A percentile compares a stretch with the other conserved stretches of the same genome.
Evolutionary conservation across 2,329 filamentous ascomycete genomes (phyloP).

Genomic region (Akanthomyces muscarius): DNA sequence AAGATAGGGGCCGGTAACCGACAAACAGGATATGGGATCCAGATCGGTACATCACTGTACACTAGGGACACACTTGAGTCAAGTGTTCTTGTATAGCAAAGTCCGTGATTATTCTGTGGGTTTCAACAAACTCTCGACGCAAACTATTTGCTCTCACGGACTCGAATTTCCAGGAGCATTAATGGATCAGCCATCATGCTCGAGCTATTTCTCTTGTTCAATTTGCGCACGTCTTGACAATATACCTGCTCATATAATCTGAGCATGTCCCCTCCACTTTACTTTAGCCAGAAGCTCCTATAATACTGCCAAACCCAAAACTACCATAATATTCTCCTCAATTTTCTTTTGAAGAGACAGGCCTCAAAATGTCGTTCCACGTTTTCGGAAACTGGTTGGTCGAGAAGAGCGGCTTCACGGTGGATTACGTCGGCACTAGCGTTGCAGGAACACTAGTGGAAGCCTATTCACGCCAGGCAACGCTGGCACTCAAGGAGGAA

Average conservation of each 20-base stretch:
- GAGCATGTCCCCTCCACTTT: background rate
- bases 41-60: background rate
- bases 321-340: background rate
- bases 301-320: background rate
- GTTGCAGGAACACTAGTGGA: background rate
- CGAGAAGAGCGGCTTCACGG: background rate
- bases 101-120: background rate
- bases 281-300: background rate
- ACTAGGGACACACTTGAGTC: background rate
- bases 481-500: background rate
- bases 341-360: background rate
- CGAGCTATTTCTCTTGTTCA: background rate
- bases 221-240: background rate
- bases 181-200: background rate
- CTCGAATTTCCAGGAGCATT: background rate
- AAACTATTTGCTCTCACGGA: background rate
- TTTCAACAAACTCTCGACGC: background rate
- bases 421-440: background rate
- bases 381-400: background rate
- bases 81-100: background rate
- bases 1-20: background rate
- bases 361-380: background rate
- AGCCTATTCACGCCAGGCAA: background rate
- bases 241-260: background rate
- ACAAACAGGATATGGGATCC: background rate